phyloP scores from a whole-genome alignment of 2,329 filamentous ascomycete species.

The Trichoderma oligosporum region DNA sequence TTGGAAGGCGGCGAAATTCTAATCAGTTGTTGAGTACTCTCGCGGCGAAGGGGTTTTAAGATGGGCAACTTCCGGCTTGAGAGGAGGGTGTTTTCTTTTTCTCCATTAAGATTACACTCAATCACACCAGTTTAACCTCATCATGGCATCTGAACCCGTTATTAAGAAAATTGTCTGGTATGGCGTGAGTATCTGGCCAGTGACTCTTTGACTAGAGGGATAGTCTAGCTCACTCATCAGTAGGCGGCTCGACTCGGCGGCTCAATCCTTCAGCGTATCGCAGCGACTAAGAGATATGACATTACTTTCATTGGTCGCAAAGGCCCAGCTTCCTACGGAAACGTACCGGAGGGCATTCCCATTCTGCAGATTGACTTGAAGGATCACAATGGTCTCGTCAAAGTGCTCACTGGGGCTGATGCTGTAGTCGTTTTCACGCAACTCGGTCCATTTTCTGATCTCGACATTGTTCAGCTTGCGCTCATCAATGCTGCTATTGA shows the following conservation, averaged over 20 bases:
- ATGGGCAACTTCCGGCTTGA: background rate
- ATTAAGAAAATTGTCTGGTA: slow-evolving; percentile 11
- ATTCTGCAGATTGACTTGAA: slow-evolving; percentile 1
- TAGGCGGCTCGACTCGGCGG: background rate
- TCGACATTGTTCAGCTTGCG: slow-evolving; percentile 4
- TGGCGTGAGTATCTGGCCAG: background rate
- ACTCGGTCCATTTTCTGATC: background rate
- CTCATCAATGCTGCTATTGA: slow-evolving; percentile 14
- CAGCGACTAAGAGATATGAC: background rate
- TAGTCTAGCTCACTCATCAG: background rate
- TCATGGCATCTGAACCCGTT: background rate
- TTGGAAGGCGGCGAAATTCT: background rate
- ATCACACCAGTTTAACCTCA: background rate
- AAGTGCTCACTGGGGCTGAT: slow-evolving; percentile 2
- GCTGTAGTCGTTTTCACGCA: background rate
- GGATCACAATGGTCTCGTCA: background rate
- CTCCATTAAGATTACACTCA: background rate
- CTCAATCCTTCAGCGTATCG: background rate
- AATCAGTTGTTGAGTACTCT: background rate
- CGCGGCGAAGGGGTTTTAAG: background rate
- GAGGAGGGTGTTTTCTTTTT: background rate
- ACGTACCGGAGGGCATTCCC: background rate
- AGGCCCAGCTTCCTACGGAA: background rate
- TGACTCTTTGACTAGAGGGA: background rate
- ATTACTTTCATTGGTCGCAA: slow-evolving; percentile 10